Base-by-base conservation (phyloP, 257 asterid species). In the Solanum ossicruentum region DNA sequence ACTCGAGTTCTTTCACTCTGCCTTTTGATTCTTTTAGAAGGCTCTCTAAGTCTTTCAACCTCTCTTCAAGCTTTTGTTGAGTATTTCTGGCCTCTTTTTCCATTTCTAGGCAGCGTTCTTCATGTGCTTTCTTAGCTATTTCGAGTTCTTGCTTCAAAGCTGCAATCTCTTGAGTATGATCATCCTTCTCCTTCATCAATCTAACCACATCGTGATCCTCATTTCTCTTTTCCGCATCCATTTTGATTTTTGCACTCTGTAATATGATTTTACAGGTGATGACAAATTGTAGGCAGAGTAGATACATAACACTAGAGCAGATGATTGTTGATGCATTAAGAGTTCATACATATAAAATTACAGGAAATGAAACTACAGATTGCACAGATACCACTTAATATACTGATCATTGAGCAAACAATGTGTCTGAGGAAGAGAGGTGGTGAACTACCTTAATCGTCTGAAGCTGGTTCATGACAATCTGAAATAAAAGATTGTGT, bases 401-500 rank as follows among this genome's bases (percentile, higher is more conserved):
- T 7, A 72, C 7, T 21, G 57, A 72, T 72, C 3, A 7, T 73
- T 12, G 58, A 8, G 12, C 8, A 47, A 47, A 73, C 58, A 73
- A 21, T 45, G 81, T 49, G n/a, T 58, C 81, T n/a, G 41, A 21
- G 20, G 12, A 73, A 73, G 65, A 54, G 3, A 66, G 41, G 80
- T 58, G 75, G 80, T 49, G 36, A 16, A 51, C 78, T 91, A 93
- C 97, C 98, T 93, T 93, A 81, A 87, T 84, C 83, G 90, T 95
- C 87, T 90, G 94, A 45, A 89, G 91, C 88, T 93, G 96, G 88
- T 91, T 92, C 93, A 72, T 91, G 61, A 94, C 92, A 85, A 88
- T 91, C 96, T 95, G 96, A 17, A 41, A 79, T 10, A 56, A 72
- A 60, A 88, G 79, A 81, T 41, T n/a, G 45, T 36, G 77, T 51